Percentiles rank a stretch among this genome's conserved stretches.
These are phyloP conservation scores for Stephanodiscus minutulus DNA, from an alignment of 108 stramenopile species.

Conservation along the genomic window DNA sequence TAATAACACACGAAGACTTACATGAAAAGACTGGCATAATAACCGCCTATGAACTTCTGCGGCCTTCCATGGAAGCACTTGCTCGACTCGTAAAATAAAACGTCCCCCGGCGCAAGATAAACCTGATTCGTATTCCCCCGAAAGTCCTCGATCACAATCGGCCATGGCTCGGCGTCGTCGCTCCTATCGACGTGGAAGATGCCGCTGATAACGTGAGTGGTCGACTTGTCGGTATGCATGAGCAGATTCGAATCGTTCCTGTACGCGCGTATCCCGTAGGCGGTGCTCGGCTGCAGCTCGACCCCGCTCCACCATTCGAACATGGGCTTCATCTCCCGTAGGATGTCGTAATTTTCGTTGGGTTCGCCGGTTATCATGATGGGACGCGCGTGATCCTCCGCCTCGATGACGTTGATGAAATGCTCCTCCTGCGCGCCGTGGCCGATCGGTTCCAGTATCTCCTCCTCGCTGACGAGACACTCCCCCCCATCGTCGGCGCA, in stretches of 20 bases:
- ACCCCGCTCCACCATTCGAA: conserved; percentile 70
- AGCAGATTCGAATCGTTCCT: conserved; percentile 67
- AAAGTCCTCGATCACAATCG: conserved; percentile 68
- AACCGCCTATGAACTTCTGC: conserved; percentile 40
- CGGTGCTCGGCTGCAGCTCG: conserved; percentile 55
- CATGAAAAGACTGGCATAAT: conserved; percentile 59
- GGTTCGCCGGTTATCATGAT: conserved; percentile 25
- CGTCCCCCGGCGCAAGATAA: conserved; percentile 58
- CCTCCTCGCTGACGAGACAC: conserved; percentile 6
- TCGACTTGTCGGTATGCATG: conserved; percentile 83
- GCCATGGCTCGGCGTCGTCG: conserved; percentile 79
- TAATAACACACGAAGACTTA: conserved; percentile 23
- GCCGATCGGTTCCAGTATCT: conserved; percentile 1
- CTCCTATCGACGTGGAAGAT: conserved; percentile 86
- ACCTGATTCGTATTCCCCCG: conserved; percentile 56
- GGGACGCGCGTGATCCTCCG: conserved; percentile 31
- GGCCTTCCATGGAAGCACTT: conserved; percentile 74
- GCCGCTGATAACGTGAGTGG: conserved; percentile 80
- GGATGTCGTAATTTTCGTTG: conserved; percentile 22
- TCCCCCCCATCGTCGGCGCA: neutral
- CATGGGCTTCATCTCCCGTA: conserved; percentile 64
- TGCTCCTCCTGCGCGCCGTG: conserved; percentile 19
- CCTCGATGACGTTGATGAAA: conserved; percentile 42
- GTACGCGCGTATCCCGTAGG: conserved; percentile 84
- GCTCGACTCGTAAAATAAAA: conserved; percentile 68